phyloP scores from a whole-genome alignment of 164 flowering plant species.

The Umbellularia californica region DNA sequence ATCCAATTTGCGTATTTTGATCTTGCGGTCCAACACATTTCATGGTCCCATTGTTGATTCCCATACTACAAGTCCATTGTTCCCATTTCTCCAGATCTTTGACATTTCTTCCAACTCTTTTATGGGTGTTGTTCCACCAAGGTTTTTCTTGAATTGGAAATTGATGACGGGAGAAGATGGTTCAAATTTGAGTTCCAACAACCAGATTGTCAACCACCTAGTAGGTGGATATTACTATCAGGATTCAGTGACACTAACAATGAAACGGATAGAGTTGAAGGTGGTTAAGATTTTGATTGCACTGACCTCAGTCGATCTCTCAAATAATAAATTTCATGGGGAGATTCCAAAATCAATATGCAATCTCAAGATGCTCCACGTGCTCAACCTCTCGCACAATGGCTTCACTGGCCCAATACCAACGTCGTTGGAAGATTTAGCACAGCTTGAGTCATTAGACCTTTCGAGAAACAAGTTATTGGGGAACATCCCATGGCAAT shows the following conservation, averaged over 20 bases:
- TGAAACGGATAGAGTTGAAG: too few species aligned
- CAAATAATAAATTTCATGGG: background rate
- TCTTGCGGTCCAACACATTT: background rate
- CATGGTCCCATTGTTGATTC: background rate
- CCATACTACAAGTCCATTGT: background rate
- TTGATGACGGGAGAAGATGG: background rate
- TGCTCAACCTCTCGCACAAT: background rate
- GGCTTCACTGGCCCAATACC: background rate
- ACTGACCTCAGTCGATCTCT: background rate
- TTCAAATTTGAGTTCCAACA: too few species aligned
- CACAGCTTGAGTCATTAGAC: background rate
- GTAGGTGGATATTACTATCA: too few species aligned
- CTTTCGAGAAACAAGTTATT: background rate
- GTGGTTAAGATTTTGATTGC: too few species aligned
- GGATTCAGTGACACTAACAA: too few species aligned
- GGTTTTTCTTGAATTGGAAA: background rate
- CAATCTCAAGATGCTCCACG: background rate
- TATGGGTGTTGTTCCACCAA: background rate
- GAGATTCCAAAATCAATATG: background rate
- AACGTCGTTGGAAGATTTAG: background rate
- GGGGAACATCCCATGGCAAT: background rate
- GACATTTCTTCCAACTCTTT: background rate
- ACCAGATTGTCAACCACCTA: too few species aligned
- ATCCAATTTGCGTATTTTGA: background rate
- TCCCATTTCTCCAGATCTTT: background rate